Conservation (phyloP, 495 filamentous ascomycete genomes). For the Aspergillus funiculosus region DNA sequence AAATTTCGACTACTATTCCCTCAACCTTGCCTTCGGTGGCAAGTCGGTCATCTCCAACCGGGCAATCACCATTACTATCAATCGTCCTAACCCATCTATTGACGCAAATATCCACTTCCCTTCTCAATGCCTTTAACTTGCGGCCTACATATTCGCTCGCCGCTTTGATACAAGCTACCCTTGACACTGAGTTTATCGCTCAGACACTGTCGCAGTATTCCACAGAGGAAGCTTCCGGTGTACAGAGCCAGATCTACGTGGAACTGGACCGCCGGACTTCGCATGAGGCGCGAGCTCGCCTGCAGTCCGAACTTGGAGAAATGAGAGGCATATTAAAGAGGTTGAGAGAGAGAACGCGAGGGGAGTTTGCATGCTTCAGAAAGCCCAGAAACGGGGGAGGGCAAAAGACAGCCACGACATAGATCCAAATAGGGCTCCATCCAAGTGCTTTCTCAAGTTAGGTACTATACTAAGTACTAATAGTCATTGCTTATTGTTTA, state of each 20-base stretch:
- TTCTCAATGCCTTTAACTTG: constrained; percentile 64
- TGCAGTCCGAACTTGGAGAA: constrained; percentile 82
- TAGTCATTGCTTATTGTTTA: no score
- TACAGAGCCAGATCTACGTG: constrained; percentile 83
- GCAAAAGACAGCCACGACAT: no score
- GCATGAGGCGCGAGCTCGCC: constrained; percentile 66
- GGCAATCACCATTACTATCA: constrained; percentile 53
- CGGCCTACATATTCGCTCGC: constrained; percentile 64
- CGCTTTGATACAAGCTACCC: constrained; percentile 91
- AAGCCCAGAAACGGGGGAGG: constrained; percentile 41
- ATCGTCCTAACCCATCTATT: constrained; percentile 76
- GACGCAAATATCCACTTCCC: constrained; percentile 63
- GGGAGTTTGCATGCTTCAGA: constrained; percentile 78
- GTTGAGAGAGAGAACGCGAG: constrained; percentile 73
- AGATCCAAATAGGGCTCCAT: no score
- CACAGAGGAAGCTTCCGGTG: constrained; percentile 68
- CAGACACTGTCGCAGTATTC: constrained; percentile 87
- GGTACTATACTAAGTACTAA: no score
- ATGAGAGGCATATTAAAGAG: constrained; percentile 81
- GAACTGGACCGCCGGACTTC: constrained; percentile 83
- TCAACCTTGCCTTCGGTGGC: constrained; percentile 28
- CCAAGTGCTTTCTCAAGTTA: no score
- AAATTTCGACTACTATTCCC: constrained; percentile 72
- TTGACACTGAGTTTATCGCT: constrained; percentile 94
- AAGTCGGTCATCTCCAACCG: constrained; percentile 34